Percentiles rank a stretch among this genome's conserved stretches.
Evolutionary conservation across 495 filamentous ascomycete species (phyloP).

Genomic region (Xylaria telfairii): DNA sequence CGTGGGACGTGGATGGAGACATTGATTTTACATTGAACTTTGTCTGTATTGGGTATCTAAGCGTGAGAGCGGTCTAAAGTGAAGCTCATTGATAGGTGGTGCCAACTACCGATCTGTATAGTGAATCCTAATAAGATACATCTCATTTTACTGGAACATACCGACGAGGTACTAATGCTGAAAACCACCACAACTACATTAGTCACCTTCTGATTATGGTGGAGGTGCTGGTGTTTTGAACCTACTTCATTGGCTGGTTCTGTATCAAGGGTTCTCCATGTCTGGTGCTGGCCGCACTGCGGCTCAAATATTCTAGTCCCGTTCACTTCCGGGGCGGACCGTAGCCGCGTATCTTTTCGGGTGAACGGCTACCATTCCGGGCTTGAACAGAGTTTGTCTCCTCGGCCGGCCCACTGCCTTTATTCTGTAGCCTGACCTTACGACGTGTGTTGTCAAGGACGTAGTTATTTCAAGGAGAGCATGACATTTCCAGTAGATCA

Average conservation of each 20-base stretch:
- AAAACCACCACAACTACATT: slow-evolving; percentile 19
- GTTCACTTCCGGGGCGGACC: background rate
- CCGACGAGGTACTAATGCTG: slow-evolving; percentile 13
- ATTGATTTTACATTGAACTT: slow-evolving; percentile 1
- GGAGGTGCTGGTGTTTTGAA: slow-evolving; percentile 16
- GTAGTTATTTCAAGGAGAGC: background rate
- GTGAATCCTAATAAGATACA: background rate
- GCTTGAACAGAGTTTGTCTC: background rate
- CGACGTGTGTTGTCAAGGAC: background rate
- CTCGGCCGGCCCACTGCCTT: background rate
- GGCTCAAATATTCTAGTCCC: background rate
- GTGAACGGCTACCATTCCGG: background rate
- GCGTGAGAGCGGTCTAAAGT: background rate
- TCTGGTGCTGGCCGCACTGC: background rate
- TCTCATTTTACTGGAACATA: background rate
- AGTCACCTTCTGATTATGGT: slow-evolving; percentile 21
- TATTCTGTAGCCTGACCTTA: background rate
- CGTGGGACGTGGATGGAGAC: background rate
- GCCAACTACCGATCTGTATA: background rate
- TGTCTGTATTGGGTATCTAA: slow-evolving; percentile 21
- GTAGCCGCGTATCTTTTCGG: background rate
- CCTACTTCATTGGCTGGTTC: slow-evolving; percentile 20
- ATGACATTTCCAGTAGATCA: background rate
- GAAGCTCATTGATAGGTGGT: background rate
- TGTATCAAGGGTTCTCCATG: background rate